Evolutionary conservation across 345 rosid species (phyloP).

Genomic region (Hypericum perforatum): DNA sequence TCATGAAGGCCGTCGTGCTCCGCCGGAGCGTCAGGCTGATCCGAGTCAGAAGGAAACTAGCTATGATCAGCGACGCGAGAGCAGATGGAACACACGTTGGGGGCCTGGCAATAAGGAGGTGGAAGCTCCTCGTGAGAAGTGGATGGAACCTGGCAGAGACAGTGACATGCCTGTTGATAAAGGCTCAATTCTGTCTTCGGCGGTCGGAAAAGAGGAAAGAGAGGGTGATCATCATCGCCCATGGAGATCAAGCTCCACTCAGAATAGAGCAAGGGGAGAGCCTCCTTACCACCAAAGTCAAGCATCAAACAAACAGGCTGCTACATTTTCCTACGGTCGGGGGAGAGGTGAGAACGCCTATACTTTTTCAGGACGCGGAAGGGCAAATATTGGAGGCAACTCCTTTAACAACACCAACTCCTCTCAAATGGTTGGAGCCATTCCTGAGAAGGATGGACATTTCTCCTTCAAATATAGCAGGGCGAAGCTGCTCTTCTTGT

Average conservation of each 20-base stretch:
- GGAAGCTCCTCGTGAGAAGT: constrained; percentile 47
- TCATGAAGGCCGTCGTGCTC: constrained; percentile 64
- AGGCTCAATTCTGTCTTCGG: constrained; percentile 38
- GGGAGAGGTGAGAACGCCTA: constrained; percentile 58
- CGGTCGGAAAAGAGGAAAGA: constrained; percentile 53
- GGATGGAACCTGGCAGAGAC: constrained; percentile 54
- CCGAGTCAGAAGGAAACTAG: constrained; percentile 57
- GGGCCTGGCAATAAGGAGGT: constrained; percentile 73
- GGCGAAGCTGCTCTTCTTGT: constrained; percentile 68
- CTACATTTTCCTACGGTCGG: constrained; percentile 51
- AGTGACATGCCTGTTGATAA: constrained; percentile 50
- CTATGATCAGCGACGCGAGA: constrained; percentile 79
- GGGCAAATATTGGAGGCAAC: constrained; percentile 45
- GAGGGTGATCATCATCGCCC: constrained; percentile 62
- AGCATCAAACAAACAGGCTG: constrained; percentile 52
- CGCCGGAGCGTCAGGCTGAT: constrained; percentile 74
- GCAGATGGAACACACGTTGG: constrained; percentile 98
- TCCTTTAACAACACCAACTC: constrained; percentile 18
- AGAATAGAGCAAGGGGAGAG: constrained; percentile 72
- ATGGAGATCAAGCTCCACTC: constrained; percentile 65
- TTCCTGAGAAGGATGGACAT: constrained; percentile 46
- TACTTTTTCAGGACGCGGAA: constrained; percentile 62
- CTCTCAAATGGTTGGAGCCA: constrained; percentile 35
- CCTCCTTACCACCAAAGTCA: constrained; percentile 41
- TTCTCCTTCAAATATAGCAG: constrained; percentile 61